Evolutionary conservation across 1,284 basidiomycete species (phyloP), one percentile per base, ranked within the genome.

Genomic region (Cerioporus squamosus): DNA sequence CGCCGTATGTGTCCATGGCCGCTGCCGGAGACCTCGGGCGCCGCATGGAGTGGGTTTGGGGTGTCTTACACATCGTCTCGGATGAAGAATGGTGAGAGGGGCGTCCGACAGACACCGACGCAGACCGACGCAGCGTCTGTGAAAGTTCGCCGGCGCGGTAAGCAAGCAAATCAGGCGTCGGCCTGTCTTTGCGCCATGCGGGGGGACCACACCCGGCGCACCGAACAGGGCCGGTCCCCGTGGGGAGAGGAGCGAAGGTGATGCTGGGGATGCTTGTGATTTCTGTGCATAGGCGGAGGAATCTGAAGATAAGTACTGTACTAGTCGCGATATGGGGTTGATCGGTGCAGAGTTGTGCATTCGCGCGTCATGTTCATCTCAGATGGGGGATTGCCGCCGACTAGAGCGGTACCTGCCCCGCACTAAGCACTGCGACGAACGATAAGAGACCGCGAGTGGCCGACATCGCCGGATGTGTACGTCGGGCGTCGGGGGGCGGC

Each of bases 291-390:
- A 20, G 45, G 39, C 36, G 51, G 46, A 42, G 51, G 53, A 51
- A 60, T 63, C 59, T 63, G 57, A 54, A 59, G 58, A 62, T 59
- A 56, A n/a, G n/a, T n/a, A n/a, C n/a, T n/a, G n/a, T n/a, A n/a
- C 26, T 9, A 54, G 55, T 20, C 45, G 53, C 45, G 56, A 58
- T 58, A n/a, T n/a, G n/a, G n/a, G n/a, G 26, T 9, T 29, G 26
- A 29, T 29, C 56, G 56, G 56, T 10, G 51, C 46, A 23, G 18
- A 40, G 47, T 45, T 44, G 45, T 40, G 26, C 23, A 17, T 40
- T 36, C 33, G 53, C 45, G 57, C 62, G 62, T 61, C 62, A 63
- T 63, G 56, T 12, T 29, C 59, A 64, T 64, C 62, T 64, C 44
- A 64, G 62, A 64, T 64, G 62, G 51, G 24, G 62, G 51, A 44